Conservation (phyloP, 1,284 basidiomycete species). For the Apiotrichum porosum region DNA sequence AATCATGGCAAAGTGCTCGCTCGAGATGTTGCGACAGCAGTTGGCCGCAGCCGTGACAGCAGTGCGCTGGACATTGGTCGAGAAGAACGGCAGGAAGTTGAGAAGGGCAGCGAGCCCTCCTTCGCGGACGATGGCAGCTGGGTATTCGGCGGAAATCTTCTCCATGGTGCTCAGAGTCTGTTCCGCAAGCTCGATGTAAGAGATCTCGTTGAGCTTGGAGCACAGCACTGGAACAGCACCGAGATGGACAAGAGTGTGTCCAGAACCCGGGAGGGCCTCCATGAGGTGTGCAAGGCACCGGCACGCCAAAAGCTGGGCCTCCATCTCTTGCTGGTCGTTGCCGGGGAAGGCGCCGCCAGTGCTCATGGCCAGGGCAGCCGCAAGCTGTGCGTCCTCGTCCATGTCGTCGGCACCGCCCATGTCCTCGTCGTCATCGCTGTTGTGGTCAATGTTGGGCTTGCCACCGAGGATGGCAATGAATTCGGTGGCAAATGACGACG, state of each 20-base stretch:
- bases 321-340: constrained; percentile 57
- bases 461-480: constrained; percentile 89
- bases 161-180: constrained; percentile 93
- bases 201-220: constrained; percentile 90
- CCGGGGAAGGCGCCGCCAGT: constrained; percentile 37
- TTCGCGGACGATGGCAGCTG: constrained; percentile 87
- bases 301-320: constrained; percentile 87
- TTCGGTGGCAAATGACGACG: constrained; percentile 87
- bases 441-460: constrained; percentile 49
- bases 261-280: constrained; percentile 90
- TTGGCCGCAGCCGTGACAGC: constrained; percentile 94
- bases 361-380: constrained; percentile 65
- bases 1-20: constrained; percentile 82
- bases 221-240: constrained; percentile 91
- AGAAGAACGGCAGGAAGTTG: constrained; percentile 94
- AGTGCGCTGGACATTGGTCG: constrained; percentile 89
- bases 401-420: constrained; percentile 33
- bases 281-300: constrained; percentile 92
- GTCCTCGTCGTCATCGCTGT: constrained; percentile 44
- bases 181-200: constrained; percentile 92
- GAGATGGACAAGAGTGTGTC: constrained; percentile 89
- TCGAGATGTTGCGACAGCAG: constrained; percentile 82
- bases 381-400: constrained; percentile 78
- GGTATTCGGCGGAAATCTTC: constrained; percentile 94
- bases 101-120: constrained; percentile 84